Evolutionary conservation across 164 flowering plant genomes (phyloP).

Genomic region (Santalum album): DNA sequence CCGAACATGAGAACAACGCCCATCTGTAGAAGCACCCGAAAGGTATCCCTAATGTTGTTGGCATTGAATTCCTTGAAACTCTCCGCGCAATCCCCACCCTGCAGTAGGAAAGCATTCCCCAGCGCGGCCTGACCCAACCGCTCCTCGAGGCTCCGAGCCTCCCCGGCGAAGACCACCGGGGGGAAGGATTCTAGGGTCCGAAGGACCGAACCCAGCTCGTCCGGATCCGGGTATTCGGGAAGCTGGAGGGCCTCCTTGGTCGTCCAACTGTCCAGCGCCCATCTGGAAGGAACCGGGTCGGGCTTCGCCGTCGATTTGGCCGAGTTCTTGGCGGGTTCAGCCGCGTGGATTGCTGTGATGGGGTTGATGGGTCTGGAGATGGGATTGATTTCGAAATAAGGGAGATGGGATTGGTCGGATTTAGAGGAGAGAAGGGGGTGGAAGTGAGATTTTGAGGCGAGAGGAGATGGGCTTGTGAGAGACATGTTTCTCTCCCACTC

Average conservation of each 20-base stretch:
- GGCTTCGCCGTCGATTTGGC: conserved; percentile 6
- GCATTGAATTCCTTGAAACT: conserved; percentile 91
- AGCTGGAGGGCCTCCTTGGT: conserved; percentile 68
- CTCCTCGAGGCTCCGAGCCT: conserved; percentile 75
- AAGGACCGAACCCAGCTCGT: conserved; percentile 57
- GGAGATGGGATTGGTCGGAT: too few relatives aligned
- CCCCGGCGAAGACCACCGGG: conserved; percentile 87
- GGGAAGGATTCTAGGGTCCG: conserved; percentile 65
- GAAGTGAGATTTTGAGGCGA: too few relatives aligned
- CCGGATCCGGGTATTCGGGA: conserved; percentile 67
- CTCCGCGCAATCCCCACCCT: conserved; percentile 94
- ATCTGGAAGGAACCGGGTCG: conserved; percentile 21
- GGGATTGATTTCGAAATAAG: too few relatives aligned
- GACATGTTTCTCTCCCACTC: too few relatives aligned
- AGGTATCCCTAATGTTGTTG: conserved; percentile 79
- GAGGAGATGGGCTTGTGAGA: too few relatives aligned
- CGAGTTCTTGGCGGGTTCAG: too few relatives aligned
- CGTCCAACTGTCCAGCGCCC: conserved; percentile 76
- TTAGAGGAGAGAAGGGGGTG: too few relatives aligned
- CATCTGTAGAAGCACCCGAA: conserved; percentile 82
- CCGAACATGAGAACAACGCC: conserved; percentile 83
- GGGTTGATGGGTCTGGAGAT: too few relatives aligned
- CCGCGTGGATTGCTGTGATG: too few relatives aligned
- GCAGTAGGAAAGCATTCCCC: conserved; percentile 75
- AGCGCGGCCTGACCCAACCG: conserved; percentile 64